A percentile compares a stretch with the other conserved stretches of the same genome.
These are phyloP conservation scores for Coniochaeta ligniaria DNA, from an alignment of 2,329 filamentous ascomycete species.

Conservation along the genomic window DNA sequence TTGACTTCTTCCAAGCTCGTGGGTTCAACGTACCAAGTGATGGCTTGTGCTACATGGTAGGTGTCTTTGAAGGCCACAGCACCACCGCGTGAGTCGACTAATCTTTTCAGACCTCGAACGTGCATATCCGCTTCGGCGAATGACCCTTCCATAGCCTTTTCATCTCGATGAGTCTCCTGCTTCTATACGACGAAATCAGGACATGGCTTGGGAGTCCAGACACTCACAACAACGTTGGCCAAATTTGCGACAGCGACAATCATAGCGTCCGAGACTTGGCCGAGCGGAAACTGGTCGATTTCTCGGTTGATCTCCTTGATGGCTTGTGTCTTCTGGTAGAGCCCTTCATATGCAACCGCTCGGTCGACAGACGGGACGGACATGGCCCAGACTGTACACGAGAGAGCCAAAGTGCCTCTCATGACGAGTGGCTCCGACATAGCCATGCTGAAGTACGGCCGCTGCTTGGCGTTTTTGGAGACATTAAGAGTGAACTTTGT, in stretches of 20 bases:
- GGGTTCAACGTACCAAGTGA: not conserved
- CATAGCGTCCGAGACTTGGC: not conserved
- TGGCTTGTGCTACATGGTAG: not conserved
- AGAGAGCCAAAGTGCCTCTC: not conserved
- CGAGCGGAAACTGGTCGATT: not conserved
- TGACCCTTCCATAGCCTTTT: not conserved
- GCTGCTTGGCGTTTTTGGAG: not conserved
- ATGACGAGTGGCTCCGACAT: not conserved
- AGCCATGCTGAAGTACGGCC: not conserved
- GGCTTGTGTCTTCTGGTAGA: not conserved
- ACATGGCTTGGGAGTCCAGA: not conserved
- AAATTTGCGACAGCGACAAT: not conserved
- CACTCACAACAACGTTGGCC: slow-evolving; percentile 1
- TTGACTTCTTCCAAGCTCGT: no score
- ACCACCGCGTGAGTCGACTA: not conserved
- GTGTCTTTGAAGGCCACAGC: not conserved
- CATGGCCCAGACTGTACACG: not conserved
- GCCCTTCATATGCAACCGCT: not conserved
- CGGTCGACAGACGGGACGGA: not conserved
- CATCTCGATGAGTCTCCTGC: no score
- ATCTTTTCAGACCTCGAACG: not conserved
- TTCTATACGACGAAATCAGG: no score
- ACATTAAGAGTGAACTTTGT: not conserved
- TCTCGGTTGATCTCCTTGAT: not conserved
- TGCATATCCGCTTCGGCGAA: not conserved